Percentiles rank a stretch among this genome's conserved stretches.
phyloP scores from a whole-genome alignment of 805 yeast genomes.

The Wickerhamiella spandovensis region DNA sequence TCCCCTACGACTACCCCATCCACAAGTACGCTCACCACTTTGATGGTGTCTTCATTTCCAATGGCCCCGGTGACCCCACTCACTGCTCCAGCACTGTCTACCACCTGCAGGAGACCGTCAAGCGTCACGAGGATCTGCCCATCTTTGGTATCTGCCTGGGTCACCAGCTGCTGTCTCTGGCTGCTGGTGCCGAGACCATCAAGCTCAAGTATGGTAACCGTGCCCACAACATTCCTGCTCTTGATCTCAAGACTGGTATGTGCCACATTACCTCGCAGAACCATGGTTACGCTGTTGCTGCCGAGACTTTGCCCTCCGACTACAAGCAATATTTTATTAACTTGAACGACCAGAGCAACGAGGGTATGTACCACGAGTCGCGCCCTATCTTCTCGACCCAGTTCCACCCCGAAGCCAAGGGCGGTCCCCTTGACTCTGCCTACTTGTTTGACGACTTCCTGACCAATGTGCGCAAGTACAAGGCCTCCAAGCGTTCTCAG shows the following conservation, averaged over 20 bases:
- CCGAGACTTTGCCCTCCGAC: conserved; percentile 53
- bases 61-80: conserved; percentile 97
- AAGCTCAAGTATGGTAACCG: conserved; percentile 97
- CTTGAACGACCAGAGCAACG: conserved; percentile 90
- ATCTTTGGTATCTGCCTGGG: conserved; percentile 97
- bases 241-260: conserved; percentile 77
- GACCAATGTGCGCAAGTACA: conserved; percentile 48
- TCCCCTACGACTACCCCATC: conserved; percentile 91
- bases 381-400: conserved; percentile 93
- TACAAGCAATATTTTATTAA: conserved; percentile 85
- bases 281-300: conserved; percentile 96
- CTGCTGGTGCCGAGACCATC: conserved; percentile 83
- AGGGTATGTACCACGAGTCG: conserved; percentile 83
- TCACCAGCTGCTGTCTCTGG: conserved; percentile 90
- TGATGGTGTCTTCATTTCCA: conserved; percentile 88
- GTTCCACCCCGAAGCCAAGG: conserved; percentile 98
- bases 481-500: conserved; percentile 30
- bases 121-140: conserved; percentile 32
- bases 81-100: conserved; percentile 70
- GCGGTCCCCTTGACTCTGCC: conserved; percentile 93
- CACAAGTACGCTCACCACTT: conserved; percentile 82
- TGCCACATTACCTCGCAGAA: conserved; percentile 98
- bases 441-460: conserved; percentile 86
- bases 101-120: conserved; percentile 60
- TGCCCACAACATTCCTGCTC: conserved; percentile 96